These are phyloP conservation scores for Cyathus striatus DNA, from an alignment of 768 basidiomycete genomes.

Conservation along the genomic window DNA sequence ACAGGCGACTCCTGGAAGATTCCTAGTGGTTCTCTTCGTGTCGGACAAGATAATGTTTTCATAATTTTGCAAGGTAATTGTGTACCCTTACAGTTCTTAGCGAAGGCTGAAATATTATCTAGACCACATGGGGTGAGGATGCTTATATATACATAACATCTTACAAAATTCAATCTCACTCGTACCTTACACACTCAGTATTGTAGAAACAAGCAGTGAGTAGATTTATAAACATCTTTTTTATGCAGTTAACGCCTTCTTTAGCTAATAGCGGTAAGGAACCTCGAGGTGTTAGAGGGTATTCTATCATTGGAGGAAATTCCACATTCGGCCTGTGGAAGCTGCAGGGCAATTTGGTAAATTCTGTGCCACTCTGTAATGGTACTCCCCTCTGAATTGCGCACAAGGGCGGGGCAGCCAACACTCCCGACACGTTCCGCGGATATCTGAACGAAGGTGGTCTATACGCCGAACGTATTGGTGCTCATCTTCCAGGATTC, in stretches of 20 bases:
- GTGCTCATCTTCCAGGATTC: slow-evolving; percentile 45
- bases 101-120: slow-evolving; percentile 1
- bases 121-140: slow-evolving; percentile 47
- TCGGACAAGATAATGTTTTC: slow-evolving; percentile 36
- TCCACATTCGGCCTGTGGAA: slow-evolving; percentile 34
- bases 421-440: slow-evolving; percentile 37
- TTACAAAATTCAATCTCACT: background rate
- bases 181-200: slow-evolving; percentile 17
- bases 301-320: slow-evolving; percentile 33
- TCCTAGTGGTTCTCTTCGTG: slow-evolving; percentile 24
- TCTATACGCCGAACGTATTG: slow-evolving; percentile 41
- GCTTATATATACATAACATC: background rate
- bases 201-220: slow-evolving; percentile 44
- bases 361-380: too few species aligned
- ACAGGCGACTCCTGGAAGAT: slow-evolving; percentile 38
- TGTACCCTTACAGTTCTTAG: background rate
- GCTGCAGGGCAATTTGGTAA: slow-evolving; percentile 36
- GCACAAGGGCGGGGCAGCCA: slow-evolving; percentile 22
- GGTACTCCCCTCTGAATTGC: too few species aligned
- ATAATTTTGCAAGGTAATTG: slow-evolving; percentile 28
- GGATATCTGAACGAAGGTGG: slow-evolving; percentile 51
- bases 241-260: background rate
- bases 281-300: slow-evolving; percentile 44
- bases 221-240: background rate
- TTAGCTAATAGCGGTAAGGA: slow-evolving; percentile 45